Conservation (phyloP, 2,329 filamentous ascomycete genomes). For the Penicillium sp. region DNA sequence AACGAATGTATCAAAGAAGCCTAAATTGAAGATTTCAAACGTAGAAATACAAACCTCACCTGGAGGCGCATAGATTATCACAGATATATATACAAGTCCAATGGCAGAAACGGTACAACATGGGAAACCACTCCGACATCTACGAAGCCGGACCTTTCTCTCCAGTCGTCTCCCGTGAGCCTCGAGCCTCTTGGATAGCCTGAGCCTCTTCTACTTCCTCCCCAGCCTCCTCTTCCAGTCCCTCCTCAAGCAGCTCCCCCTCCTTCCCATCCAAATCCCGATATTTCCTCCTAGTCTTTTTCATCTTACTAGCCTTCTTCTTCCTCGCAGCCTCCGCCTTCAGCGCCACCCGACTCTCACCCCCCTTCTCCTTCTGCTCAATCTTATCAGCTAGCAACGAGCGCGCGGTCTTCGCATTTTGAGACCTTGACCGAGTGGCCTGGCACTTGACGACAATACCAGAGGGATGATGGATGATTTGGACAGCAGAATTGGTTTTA, state of each 20-base stretch:
- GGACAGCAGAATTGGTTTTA: constrained; percentile 94
- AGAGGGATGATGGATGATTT: constrained; percentile 85
- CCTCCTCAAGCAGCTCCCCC: constrained; percentile 10
- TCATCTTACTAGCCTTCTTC: constrained; percentile 46
- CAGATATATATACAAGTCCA: background rate
- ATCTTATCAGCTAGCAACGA: constrained; percentile 72
- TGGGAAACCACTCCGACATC: background rate
- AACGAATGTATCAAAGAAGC: background rate
- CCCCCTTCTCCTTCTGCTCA: constrained; percentile 74
- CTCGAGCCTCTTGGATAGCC: background rate
- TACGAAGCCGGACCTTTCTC: background rate
- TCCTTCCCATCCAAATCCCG: constrained; percentile 33
- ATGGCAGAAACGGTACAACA: background rate
- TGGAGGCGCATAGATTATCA: background rate
- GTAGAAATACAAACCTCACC: background rate
- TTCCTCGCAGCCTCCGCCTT: constrained; percentile 80
- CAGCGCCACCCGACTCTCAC: constrained; percentile 74
- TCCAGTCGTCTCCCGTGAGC: background rate
- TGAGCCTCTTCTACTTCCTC: background rate
- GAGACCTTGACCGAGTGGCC: constrained; percentile 79
- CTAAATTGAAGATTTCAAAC: background rate
- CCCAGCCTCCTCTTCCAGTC: background rate
- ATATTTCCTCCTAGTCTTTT: constrained; percentile 49
- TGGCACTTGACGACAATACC: constrained; percentile 94
- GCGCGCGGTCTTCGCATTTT: constrained; percentile 85